These are phyloP conservation scores for Chrysanthemum makinoi DNA, from an alignment of 129 eudicot species.

Conservation along the genomic window DNA sequence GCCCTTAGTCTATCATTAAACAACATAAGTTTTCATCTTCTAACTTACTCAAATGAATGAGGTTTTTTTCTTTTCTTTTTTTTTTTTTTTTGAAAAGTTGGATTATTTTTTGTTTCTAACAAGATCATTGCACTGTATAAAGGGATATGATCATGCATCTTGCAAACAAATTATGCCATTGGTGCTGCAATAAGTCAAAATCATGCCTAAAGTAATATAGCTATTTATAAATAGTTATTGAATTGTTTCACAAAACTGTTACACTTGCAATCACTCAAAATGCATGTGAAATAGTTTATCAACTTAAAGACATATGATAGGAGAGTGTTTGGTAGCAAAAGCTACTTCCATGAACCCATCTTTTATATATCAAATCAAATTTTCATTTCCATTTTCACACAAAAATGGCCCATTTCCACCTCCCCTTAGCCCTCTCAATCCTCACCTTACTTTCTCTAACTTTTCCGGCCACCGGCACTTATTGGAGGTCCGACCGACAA, in stretches of 20 bases:
- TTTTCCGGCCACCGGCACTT: constrained; percentile 3
- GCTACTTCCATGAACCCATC: constrained; percentile 30
- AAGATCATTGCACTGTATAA: too few relatives aligned
- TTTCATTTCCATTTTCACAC: background rate
- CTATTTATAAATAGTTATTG: background rate
- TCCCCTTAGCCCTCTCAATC: constrained; percentile 2
- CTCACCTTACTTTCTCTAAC: constrained; percentile 20
- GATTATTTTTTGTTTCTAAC: too few relatives aligned
- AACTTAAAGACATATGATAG: background rate
- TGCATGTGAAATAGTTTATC: constrained; percentile 6
- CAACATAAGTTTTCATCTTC: too few relatives aligned
- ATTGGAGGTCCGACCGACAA: background rate
- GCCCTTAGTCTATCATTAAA: too few relatives aligned
- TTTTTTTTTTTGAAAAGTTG: too few relatives aligned
- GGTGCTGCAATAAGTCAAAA: too few relatives aligned
- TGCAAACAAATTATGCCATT: too few relatives aligned
- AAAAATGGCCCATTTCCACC: constrained; percentile 19
- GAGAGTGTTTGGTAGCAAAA: constrained; percentile 28
- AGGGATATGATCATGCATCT: too few relatives aligned
- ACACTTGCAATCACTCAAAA: background rate
- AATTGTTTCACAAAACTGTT: background rate
- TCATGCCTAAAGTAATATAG: too few relatives aligned
- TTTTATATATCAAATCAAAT: constrained; percentile 2
- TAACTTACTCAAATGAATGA: too few relatives aligned
- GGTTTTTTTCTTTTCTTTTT: too few relatives aligned